Percentiles rank a stretch among this genome's conserved stretches.
Evolutionary conservation across 139 green algal genomes (phyloP).

Genomic region (Tetraselmis chui): DNA sequence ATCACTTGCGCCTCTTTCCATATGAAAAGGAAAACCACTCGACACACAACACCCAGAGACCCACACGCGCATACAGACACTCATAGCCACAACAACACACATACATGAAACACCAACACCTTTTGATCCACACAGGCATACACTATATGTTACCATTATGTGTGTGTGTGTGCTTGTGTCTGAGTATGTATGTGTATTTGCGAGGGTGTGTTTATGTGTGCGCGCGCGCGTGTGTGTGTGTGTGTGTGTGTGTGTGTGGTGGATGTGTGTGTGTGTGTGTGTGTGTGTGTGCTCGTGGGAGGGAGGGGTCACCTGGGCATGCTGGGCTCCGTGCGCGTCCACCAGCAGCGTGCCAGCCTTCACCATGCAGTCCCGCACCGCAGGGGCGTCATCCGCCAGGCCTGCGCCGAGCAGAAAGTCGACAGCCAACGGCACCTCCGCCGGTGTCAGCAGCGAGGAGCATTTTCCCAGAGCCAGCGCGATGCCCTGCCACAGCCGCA

Average conservation of each 20-base stretch:
- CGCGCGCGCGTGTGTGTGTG: no score
- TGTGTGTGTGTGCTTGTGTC: no score
- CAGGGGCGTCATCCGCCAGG: constrained; percentile 59
- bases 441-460: constrained; percentile 34
- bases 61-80: neutral
- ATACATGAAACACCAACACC: neutral
- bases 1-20: neutral
- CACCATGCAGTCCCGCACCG: constrained; percentile 63
- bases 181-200: no score
- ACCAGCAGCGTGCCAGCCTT: constrained; percentile 63
- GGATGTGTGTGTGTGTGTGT: no score
- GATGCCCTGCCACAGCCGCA: constrained; percentile 43
- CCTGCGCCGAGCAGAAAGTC: constrained; percentile 79
- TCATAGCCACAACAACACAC: no score
- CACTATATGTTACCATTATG: no score
- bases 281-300: no score
- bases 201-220: no score
- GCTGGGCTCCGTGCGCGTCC: constrained; percentile 49
- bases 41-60: neutral
- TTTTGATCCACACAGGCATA: neutral
- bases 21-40: no score
- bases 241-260: no score
- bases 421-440: constrained; percentile 48
- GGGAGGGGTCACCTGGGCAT: constrained; percentile 23
- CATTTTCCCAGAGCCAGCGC: constrained; percentile 53